These are phyloP conservation scores for Cladophialophora yegresii DNA, from an alignment of 2,329 filamentous ascomycete genomes.

Conservation along the genomic window DNA sequence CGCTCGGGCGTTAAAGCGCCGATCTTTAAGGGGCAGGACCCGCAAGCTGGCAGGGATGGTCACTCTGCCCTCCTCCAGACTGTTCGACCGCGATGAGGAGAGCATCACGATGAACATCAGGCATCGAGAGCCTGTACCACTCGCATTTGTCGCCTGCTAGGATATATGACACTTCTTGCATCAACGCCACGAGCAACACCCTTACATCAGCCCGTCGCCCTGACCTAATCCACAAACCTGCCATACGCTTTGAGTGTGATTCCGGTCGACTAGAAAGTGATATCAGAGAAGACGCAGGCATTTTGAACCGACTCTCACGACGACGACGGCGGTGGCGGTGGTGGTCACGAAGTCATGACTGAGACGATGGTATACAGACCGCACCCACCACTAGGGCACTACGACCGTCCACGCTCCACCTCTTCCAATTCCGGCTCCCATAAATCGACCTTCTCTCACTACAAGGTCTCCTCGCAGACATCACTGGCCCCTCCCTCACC, in stretches of 20 bases:
- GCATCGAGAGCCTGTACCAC: neutral
- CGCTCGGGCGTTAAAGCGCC: slow-evolving; percentile 4
- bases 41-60: neutral
- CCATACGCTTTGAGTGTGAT: neutral
- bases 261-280: neutral
- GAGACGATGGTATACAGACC: slow-evolving; percentile 27
- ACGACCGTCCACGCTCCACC: slow-evolving; percentile 26
- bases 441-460: slow-evolving; percentile 39
- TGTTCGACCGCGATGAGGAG: neutral
- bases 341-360: slow-evolving; percentile 19
- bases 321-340: neutral
- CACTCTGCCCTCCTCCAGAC: neutral
- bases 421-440: slow-evolving; percentile 60
- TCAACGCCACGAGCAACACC: neutral
- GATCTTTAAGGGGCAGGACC: slow-evolving; percentile 6
- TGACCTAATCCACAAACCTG: neutral
- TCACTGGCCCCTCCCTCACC: slow-evolving; percentile 56
- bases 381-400: slow-evolving; percentile 19
- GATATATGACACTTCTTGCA: neutral
- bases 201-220: neutral
- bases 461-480: slow-evolving; percentile 59
- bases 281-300: neutral
- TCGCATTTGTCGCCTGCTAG: neutral
- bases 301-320: neutral
- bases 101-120: neutral